Evolutionary conservation across 2,329 filamentous ascomycete genomes (phyloP).

Genomic region (Graphilbum ipis-grandicollis): DNA sequence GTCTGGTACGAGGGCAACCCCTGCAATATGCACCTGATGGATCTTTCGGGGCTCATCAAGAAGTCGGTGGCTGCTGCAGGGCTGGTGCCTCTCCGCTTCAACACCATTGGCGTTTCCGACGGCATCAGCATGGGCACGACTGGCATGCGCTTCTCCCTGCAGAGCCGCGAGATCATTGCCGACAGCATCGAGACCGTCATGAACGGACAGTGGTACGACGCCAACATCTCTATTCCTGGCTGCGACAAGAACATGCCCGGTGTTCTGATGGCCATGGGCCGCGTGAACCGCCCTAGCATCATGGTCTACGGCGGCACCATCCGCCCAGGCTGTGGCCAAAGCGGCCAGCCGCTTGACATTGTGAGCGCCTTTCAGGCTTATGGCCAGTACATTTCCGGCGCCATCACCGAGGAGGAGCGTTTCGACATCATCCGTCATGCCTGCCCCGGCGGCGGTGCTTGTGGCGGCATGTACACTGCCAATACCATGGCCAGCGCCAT

Average conservation of each 20-base stretch:
- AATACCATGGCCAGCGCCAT: constrained; percentile 64
- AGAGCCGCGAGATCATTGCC: constrained; percentile 91
- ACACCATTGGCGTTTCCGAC: constrained; percentile 95
- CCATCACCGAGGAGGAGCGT: constrained; percentile 79
- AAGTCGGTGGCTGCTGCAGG: constrained; percentile 49
- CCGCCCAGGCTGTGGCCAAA: constrained; percentile 68
- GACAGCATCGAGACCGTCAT: constrained; percentile 98
- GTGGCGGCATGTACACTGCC: constrained; percentile 72
- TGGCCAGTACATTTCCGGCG: constrained; percentile 79
- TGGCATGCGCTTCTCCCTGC: constrained; percentile 73
- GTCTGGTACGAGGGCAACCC: constrained; percentile 98
- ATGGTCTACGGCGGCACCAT: constrained; percentile 98
- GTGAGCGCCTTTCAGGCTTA: constrained; percentile 97
- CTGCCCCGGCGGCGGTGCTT: constrained; percentile 69
- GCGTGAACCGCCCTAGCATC: constrained; percentile 81
- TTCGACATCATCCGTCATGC: constrained; percentile 91
- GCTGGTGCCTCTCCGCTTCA: constrained; percentile 90
- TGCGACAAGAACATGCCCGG: constrained; percentile 99
- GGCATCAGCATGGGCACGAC: constrained; percentile 96
- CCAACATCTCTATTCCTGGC: constrained; percentile 87
- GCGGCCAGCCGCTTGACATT: constrained; percentile 71
- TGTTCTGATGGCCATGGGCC: constrained; percentile 82
- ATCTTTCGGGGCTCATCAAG: constrained; percentile 62
- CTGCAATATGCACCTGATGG: constrained; percentile 97
- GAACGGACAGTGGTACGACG: constrained; percentile 97